These are phyloP conservation scores for Pascua sp. DNA, from an alignment of 1,284 basidiomycete species.

Conservation along the genomic window DNA sequence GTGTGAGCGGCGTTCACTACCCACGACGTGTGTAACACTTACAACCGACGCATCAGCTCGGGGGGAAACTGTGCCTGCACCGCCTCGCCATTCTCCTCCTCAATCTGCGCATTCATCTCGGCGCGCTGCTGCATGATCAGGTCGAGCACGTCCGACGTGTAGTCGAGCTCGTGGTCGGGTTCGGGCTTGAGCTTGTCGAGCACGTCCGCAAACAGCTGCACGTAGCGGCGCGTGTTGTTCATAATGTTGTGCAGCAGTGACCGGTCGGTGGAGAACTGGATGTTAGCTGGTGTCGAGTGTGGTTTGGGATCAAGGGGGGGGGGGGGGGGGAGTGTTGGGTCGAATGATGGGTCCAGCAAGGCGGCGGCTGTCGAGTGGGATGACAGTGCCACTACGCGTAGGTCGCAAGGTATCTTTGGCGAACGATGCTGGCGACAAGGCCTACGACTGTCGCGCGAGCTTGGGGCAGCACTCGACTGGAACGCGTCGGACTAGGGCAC, in stretches of 20 bases:
- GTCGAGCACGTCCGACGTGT: slow-evolving; percentile 88
- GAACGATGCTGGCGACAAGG: no score
- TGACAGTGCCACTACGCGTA: no score
- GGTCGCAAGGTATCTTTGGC: no score
- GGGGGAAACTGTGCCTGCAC: slow-evolving; percentile 63
- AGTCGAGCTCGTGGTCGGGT: slow-evolving; percentile 82
- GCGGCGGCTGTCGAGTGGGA: no score
- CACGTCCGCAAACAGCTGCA: slow-evolving; percentile 82
- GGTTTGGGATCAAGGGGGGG: no score
- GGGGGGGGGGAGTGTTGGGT: no score
- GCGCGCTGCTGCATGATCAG: slow-evolving; percentile 89
- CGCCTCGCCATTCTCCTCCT: slow-evolving; percentile 48
- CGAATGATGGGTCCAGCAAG: no score
- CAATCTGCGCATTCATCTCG: slow-evolving; percentile 66
- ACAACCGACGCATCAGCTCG: slow-evolving; percentile 91
- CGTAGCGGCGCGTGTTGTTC: slow-evolving; percentile 84
- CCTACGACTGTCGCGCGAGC: no score
- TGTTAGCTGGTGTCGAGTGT: no score
- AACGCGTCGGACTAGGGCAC: no score
- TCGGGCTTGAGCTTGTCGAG: slow-evolving; percentile 83
- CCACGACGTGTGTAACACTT: slow-evolving; percentile 48
- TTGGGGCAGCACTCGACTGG: no score
- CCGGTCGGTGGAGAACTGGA: slow-evolving; percentile 56
- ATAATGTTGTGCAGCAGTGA: slow-evolving; percentile 71
- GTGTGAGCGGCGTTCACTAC: not conserved